Percentiles rank a stretch among this genome's conserved stretches.
These are phyloP conservation scores for Acer yangbiense DNA, from an alignment of 345 rosid genomes.

Conservation along the genomic window DNA sequence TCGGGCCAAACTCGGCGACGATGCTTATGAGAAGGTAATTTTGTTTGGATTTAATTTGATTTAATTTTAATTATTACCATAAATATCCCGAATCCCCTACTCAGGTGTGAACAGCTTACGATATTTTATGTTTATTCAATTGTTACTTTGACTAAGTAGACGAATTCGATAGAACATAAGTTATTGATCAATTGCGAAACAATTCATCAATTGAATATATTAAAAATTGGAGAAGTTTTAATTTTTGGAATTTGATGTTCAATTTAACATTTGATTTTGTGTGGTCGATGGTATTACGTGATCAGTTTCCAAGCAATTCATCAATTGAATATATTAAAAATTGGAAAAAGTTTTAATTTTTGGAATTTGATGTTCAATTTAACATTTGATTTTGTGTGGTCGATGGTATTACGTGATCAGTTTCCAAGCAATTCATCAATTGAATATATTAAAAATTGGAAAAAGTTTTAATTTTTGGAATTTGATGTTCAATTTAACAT, in stretches of 20 bases:
- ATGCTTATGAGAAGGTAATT: conserved; percentile 65
- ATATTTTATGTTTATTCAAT: too few relatives aligned
- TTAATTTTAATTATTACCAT: too few relatives aligned
- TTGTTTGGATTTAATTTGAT: background rate
- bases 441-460: background rate
- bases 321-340: background rate
- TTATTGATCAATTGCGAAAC: background rate
- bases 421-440: background rate
- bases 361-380: background rate
- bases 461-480: background rate
- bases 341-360: background rate
- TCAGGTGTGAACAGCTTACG: too few relatives aligned
- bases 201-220: background rate
- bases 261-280: background rate
- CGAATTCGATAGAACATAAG: background rate
- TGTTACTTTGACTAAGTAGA: too few relatives aligned
- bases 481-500: background rate
- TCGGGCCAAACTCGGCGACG: conserved; percentile 44
- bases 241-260: background rate
- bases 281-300: background rate
- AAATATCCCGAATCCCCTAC: too few relatives aligned
- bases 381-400: background rate
- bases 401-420: background rate
- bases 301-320: background rate
- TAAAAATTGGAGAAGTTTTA: background rate